Percentiles rank a stretch among this genome's conserved stretches.
Evolutionary conservation across 148 eudicot species (phyloP).

Genomic region (Tetragonia tetragonoides): DNA sequence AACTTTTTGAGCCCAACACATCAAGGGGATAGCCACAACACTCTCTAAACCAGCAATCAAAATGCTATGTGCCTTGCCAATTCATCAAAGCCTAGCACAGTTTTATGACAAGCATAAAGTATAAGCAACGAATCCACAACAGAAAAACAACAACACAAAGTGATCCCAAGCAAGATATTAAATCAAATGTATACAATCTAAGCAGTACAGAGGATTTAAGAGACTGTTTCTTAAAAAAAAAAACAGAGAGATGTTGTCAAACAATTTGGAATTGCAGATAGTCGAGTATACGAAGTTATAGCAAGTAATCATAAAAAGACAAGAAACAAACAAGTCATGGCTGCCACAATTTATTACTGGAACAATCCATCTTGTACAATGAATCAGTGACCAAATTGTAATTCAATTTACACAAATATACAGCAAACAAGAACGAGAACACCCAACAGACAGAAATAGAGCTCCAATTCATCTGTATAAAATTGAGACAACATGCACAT

Average conservation of each 20-base stretch:
- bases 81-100: too few relatives aligned
- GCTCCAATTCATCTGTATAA: background rate
- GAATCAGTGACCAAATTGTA: background rate
- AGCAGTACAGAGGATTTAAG: too few relatives aligned
- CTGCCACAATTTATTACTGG: background rate
- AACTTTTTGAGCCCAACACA: too few relatives aligned
- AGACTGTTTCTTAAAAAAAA: too few relatives aligned
- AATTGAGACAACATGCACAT: background rate
- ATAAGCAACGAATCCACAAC: too few relatives aligned
- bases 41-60: too few relatives aligned
- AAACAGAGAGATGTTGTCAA: background rate
- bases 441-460: background rate
- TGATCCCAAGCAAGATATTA: too few relatives aligned
- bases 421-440: background rate
- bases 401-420: background rate
- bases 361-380: background rate
- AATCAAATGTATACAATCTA: too few relatives aligned
- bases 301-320: background rate
- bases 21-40: too few relatives aligned
- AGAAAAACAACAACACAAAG: too few relatives aligned
- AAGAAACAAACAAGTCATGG: background rate
- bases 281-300: background rate
- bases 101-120: too few relatives aligned
- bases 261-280: background rate
- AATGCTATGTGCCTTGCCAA: too few relatives aligned